Percentiles rank a stretch among this genome's conserved stretches.
These are phyloP conservation scores for Diaporthe nobilis DNA, from an alignment of 2,329 filamentous ascomycete genomes.

Conservation along the genomic window DNA sequence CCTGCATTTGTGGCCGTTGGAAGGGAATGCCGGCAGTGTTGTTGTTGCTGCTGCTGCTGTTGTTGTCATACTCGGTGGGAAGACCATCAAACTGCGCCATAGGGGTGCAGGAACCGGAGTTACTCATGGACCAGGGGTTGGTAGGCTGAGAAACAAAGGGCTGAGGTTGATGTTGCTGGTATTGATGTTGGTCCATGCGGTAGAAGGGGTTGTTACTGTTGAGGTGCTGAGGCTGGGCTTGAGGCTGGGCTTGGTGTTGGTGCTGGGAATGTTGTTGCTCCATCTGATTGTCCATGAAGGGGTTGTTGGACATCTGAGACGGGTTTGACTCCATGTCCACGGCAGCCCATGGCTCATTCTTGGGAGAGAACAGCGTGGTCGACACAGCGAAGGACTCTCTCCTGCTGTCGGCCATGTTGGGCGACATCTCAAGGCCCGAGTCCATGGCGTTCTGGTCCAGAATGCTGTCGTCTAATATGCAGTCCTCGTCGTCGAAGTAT, in stretches of 20 bases:
- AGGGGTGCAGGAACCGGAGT: constrained; percentile 81
- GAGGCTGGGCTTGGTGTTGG: constrained; percentile 21
- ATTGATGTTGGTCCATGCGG: constrained; percentile 69
- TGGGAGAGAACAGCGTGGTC: constrained; percentile 73
- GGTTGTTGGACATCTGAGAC: constrained; percentile 73
- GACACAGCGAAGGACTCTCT: constrained; percentile 74
- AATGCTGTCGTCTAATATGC: constrained; percentile 72
- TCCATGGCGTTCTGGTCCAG: constrained; percentile 72
- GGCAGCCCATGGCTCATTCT: constrained; percentile 74
- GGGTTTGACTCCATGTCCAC: constrained; percentile 69
- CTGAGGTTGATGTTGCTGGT: constrained; percentile 52
- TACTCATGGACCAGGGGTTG: constrained; percentile 74
- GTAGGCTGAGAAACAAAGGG: constrained; percentile 56
- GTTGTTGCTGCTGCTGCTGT: constrained; percentile 43
- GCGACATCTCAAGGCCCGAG: constrained; percentile 74
- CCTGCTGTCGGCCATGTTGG: constrained; percentile 73
- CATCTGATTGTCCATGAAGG: constrained; percentile 62
- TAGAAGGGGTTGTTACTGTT: constrained; percentile 77
- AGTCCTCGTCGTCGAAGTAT: constrained; percentile 73
- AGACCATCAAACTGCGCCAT: constrained; percentile 79
- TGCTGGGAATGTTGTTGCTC: constrained; percentile 53
- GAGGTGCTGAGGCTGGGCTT: constrained; percentile 37
- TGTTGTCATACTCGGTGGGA: constrained; percentile 67
- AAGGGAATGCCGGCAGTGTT: constrained; percentile 62
- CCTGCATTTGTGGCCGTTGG: constrained; percentile 64